These are phyloP conservation scores for Ganoderma sp. DNA, from an alignment of 1,284 basidiomycete genomes.

Conservation along the genomic window DNA sequence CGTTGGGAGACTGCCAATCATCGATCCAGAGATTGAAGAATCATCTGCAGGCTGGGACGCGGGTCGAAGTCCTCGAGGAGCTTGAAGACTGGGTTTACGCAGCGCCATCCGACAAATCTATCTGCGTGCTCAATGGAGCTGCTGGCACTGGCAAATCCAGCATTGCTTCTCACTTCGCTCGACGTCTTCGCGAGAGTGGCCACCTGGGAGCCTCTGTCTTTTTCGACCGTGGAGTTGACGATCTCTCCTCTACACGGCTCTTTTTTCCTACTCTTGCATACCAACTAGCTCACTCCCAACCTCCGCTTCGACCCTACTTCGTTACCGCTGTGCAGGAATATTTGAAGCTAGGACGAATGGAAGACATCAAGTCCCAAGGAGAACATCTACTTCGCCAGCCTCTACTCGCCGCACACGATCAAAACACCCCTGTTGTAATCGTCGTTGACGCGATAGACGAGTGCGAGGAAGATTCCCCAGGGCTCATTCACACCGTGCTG, in stretches of 20 bases:
- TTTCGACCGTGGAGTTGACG: conserved; percentile 19
- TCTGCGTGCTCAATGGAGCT: conserved; percentile 22
- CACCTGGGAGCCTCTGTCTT: conserved; percentile 29
- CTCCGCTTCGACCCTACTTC: conserved; percentile 7
- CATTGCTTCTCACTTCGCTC: conserved; percentile 28
- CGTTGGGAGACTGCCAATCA: conserved; percentile 12
- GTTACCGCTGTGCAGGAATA: conserved; percentile 15
- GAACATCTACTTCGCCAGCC: conserved; percentile 15
- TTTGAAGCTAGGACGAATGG: conserved; percentile 6
- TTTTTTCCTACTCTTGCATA: conserved; percentile 25
- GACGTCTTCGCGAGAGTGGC: conserved; percentile 10
- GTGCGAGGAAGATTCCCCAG: conserved; percentile 9
- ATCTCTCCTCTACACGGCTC: conserved; percentile 10
- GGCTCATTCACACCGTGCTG: conserved; percentile 11
- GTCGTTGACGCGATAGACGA: conserved; percentile 30
- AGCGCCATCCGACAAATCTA: neutral
- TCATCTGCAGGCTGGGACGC: conserved; percentile 26
- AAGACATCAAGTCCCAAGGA: conserved; percentile 10
- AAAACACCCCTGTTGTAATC: conserved; percentile 9
- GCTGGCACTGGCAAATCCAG: conserved; percentile 29
- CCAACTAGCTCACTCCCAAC: conserved; percentile 22
- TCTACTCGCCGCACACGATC: conserved; percentile 3
- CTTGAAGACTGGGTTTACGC: conserved; percentile 19
- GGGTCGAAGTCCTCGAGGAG: conserved; percentile 16
- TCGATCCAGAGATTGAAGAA: conserved; percentile 7